A percentile compares a stretch with the other conserved stretches of the same genome.
phyloP scores from a whole-genome alignment of 2,329 filamentous ascomycete species.

The Scedosporium boydii region DNA sequence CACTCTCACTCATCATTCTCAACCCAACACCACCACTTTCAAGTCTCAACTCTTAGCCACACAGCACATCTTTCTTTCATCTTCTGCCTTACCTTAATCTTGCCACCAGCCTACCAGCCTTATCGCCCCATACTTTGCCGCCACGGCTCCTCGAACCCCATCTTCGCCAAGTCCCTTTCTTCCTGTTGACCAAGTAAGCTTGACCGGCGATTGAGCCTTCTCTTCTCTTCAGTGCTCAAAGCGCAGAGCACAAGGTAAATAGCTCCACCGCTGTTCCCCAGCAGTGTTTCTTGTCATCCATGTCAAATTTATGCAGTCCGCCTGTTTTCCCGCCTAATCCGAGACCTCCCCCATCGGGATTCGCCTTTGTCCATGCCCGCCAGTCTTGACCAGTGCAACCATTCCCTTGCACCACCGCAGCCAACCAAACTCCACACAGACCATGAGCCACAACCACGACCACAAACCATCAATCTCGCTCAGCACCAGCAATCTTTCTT shows the following conservation, averaged over 20 bases:
- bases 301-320: background rate
- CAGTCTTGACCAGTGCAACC: background rate
- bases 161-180: too few species aligned
- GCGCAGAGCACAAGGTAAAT: background rate
- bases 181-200: too few species aligned
- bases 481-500: background rate
- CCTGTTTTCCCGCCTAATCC: background rate
- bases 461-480: background rate
- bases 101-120: too few species aligned
- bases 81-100: too few species aligned
- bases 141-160: too few species aligned
- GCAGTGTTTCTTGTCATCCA: background rate
- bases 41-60: too few species aligned
- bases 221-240: background rate
- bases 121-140: too few species aligned
- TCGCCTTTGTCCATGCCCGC: background rate
- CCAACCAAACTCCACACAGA: slow-evolving; percentile 1
- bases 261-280: background rate
- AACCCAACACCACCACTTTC: too few species aligned
- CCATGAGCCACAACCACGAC: background rate
- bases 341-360: background rate
- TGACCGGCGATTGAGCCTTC: background rate
- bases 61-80: too few species aligned
- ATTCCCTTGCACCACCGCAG: background rate
- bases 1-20: too few species aligned